Evolutionary conservation across 2,329 filamentous ascomycete genomes (phyloP).

Genomic region (Paracorniculantispora psalliotae): DNA sequence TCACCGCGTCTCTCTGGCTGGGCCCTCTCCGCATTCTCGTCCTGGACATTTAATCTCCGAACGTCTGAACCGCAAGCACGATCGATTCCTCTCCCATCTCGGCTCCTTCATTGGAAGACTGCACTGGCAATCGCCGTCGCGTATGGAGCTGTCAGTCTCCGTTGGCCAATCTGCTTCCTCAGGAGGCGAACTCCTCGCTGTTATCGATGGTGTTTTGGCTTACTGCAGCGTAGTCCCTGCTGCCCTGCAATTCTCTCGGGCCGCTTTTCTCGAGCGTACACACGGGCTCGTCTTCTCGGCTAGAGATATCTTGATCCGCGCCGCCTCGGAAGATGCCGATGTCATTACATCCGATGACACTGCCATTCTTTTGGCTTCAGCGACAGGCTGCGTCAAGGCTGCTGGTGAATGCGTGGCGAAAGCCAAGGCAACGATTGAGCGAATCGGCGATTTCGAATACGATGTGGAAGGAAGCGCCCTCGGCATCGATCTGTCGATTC

Average conservation of each 20-base stretch:
- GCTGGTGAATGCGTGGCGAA: slow-evolving; percentile 89
- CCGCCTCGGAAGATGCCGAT: slow-evolving; percentile 66
- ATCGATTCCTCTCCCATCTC: slow-evolving; percentile 83
- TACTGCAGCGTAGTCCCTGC: slow-evolving; percentile 67
- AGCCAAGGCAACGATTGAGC: slow-evolving; percentile 78
- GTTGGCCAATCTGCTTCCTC: slow-evolving; percentile 80
- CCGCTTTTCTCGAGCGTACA: slow-evolving; percentile 74
- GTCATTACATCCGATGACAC: slow-evolving; percentile 78
- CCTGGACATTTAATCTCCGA: slow-evolving; percentile 77
- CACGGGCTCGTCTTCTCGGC: slow-evolving; percentile 76
- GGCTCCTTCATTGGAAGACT: slow-evolving; percentile 88
- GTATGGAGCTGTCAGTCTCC: slow-evolving; percentile 73
- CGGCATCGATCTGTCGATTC: slow-evolving; percentile 50
- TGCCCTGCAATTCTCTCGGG: slow-evolving; percentile 62
- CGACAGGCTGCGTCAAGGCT: slow-evolving; percentile 81
- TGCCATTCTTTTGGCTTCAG: slow-evolving; percentile 67
- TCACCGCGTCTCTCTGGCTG: slow-evolving; percentile 74
- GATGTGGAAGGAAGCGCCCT: slow-evolving; percentile 59
- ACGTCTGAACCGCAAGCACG: slow-evolving; percentile 72
- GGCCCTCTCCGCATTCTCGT: slow-evolving; percentile 56
- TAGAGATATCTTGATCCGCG: slow-evolving; percentile 68
- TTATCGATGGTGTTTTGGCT: slow-evolving; percentile 77
- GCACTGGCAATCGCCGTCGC: slow-evolving; percentile 87
- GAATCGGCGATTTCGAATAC: slow-evolving; percentile 86
- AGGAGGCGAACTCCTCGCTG: slow-evolving; percentile 70